Evolutionary conservation across 2,329 filamentous ascomycete genomes (phyloP), one percentile per base, ranked within the genome.

Genomic region (Helicocarpus griseus): DNA sequence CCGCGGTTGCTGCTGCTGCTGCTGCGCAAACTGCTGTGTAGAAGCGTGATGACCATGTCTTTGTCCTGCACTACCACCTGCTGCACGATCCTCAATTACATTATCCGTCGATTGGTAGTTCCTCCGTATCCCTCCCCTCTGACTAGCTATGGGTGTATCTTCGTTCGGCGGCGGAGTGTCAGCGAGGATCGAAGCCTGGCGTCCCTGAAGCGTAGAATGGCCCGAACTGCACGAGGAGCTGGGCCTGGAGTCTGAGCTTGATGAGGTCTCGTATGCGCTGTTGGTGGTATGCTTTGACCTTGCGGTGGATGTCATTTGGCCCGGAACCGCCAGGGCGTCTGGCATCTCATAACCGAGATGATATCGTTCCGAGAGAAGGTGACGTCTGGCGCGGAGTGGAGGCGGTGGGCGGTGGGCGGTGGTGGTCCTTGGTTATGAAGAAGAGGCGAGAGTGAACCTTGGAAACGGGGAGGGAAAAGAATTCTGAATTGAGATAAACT

Each of bases 31-130:
- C 4, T 26, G 49, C 26, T 38, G 49, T 19, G 40, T 29, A 45
- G 13, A 39, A 21, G n/a, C n/a, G n/a, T n/a, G n/a, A n/a, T n/a
- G n/a, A n/a, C n/a, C n/a, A n/a, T n/a, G n/a, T n/a, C n/a, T n/a
- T n/a, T n/a, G n/a, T n/a, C 47, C 21, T 36, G 29, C 24, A 38
- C 29, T 13, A 54, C 49, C 24, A n/a, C 21, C 35, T 7, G 11
- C 22, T 24, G 19, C 24, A 31, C 55, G 52, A 26, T 50, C 49
- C 40, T 55, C 57, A 35, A 56, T 54, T 49, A 57, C 52, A 26
- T 57, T 56, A 13, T 58, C 61, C 5, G 64, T 70, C 4, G 66
- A 64, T 39, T 65, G 62, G 46, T 69, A 70, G 48, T 61, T 61
- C 28, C 61, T 64, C 28, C 8, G 17, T n/a, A 40, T 48, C 17